Conservation (phyloP, 352 stramenopile species). For the Phytophthora idaei region DNA sequence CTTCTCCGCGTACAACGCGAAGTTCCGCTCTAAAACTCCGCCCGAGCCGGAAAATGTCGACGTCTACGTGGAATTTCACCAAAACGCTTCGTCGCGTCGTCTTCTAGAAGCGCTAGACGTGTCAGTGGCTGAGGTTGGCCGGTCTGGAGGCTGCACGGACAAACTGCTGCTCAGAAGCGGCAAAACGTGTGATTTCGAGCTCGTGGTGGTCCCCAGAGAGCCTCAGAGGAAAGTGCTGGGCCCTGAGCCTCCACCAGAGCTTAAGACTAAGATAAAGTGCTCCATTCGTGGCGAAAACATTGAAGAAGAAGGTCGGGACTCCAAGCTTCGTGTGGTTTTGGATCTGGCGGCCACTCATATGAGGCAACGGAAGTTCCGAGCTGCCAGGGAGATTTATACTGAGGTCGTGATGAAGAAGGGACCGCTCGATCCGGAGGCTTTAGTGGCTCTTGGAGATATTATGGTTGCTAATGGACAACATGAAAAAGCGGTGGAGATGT, state of each 20-base stretch:
- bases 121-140: conserved; percentile 16
- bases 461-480: conserved; percentile 48
- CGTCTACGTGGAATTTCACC: conserved; percentile 50
- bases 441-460: conserved; percentile 63
- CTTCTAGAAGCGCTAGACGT: conserved; percentile 29
- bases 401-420: conserved; percentile 49
- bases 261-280: conserved; percentile 12
- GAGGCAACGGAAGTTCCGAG: conserved; percentile 51
- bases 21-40: conserved; percentile 38
- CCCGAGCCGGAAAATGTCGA: conserved; percentile 37
- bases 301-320: conserved; percentile 21
- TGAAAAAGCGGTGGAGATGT: conserved; percentile 41
- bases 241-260: neutral
- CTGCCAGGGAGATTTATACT: conserved; percentile 53
- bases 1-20: conserved; percentile 42
- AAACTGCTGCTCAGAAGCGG: neutral
- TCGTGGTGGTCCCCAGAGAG: conserved; percentile 40
- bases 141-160: neutral
- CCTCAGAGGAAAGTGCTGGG: conserved; percentile 12
- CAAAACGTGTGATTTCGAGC: conserved; percentile 44
- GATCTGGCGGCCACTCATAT: conserved; percentile 49
- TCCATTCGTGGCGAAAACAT: conserved; percentile 5
- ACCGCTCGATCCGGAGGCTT: conserved; percentile 45
- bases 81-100: conserved; percentile 29
- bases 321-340: conserved; percentile 35